Base-by-base conservation (phyloP, 1,284 basidiomycete genomes). In the Schizophyllum amplum region DNA sequence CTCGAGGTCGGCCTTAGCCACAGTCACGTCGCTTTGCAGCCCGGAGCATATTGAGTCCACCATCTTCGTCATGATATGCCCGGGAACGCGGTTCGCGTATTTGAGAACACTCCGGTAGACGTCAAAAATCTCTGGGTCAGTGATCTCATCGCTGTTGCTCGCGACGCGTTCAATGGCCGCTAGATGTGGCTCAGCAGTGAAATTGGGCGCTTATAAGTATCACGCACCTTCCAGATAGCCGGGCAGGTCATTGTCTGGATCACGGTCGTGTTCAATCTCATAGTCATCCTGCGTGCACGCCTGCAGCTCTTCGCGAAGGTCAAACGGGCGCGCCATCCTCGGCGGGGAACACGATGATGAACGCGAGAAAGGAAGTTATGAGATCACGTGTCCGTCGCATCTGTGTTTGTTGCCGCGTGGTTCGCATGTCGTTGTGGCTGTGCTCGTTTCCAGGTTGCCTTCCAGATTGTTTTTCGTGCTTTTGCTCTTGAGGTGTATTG, bases 101-200 rank as follows among this genome's bases (percentile, higher is more conserved):
- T 91, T 92, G 64, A 94, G 76, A 6, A 94, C 74, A 61, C 83
- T 87, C 55, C 90, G 78, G 64, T 89, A 91, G 21, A 88, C 81
- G 64, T 93, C 91, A 61, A 94, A 90, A 7, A 86, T 81, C 21
- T 83, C 76, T 1, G 75, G 71, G 46, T 90, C 80, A 0, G 76
- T 69, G 55, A 96, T 86, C 2, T 80, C 72, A 24, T 90, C 85
- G 20, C 88, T 85, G 20, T 83, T 81, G 53, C 85, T 79, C 2
- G 90, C 87, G 47, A 92, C 81, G 4, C 82, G 75, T 61, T 86
- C 86, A 53, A 96, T 89, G 24, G 87, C 91, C 60, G 75, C 86
- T 13, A 63, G 58, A 60, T 53, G 57, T 53, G 55, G 51, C 61
- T 55, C 46, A 54, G 47, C 20, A 48, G 1, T 27, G 24, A 24